A percentile compares a stretch with the other conserved stretches of the same genome.
Evolutionary conservation across 2,329 filamentous ascomycete genomes (phyloP).

Genomic region (Magnaporthiopsis rhizophila): DNA sequence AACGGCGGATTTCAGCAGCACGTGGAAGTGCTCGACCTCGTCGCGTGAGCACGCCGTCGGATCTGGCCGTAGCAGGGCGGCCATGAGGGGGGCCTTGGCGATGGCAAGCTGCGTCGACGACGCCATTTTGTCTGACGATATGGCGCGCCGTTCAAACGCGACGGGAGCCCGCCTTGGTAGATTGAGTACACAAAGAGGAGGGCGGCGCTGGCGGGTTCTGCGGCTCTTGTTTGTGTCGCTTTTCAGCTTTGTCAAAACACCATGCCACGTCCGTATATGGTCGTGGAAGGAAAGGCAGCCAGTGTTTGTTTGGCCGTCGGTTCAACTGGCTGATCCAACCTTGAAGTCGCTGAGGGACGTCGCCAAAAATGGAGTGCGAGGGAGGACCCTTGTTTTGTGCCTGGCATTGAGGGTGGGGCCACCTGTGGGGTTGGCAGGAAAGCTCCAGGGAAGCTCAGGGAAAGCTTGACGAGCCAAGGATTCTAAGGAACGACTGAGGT

Average conservation of each 20-base stretch:
- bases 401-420: not conserved
- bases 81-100: slow-evolving; percentile 70
- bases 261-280: not conserved
- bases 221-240: not conserved
- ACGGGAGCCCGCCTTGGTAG: too few species aligned
- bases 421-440: not conserved
- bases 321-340: not conserved
- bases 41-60: slow-evolving; percentile 60
- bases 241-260: not conserved
- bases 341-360: not conserved
- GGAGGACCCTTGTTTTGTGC: not conserved
- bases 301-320: not conserved
- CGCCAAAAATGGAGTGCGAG: not conserved
- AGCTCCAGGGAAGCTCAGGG: not conserved
- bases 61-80: slow-evolving; percentile 65
- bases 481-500: too few species aligned
- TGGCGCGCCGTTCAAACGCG: not conserved
- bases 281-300: not conserved
- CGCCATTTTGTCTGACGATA: slow-evolving; percentile 38
- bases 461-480: too few species aligned
- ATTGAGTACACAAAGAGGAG: not conserved
- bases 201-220: too few species aligned
- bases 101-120: slow-evolving; percentile 62
- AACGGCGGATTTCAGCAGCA: slow-evolving; percentile 55
- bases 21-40: slow-evolving; percentile 62